Evolutionary conservation across 2,329 filamentous ascomycete genomes (phyloP).

Genomic region (Alternaria angustiovoidea): DNA sequence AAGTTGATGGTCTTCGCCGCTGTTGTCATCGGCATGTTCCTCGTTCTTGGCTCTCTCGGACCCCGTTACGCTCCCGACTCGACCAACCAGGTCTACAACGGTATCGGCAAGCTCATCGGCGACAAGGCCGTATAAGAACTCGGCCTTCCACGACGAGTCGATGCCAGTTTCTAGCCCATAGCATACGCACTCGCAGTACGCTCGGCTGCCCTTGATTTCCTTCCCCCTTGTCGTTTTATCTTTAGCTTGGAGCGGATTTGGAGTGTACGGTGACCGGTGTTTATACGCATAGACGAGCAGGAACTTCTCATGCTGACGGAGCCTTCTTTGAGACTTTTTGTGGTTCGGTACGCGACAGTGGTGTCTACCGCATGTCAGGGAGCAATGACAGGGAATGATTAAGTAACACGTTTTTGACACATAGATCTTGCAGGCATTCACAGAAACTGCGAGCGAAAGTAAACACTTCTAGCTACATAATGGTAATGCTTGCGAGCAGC

Average conservation of each 20-base stretch:
- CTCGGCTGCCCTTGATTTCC: constrained; percentile 8
- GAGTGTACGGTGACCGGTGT: constrained; percentile 37
- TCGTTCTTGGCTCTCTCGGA: constrained; percentile 67
- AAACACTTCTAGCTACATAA: constrained; percentile 44
- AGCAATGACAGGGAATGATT: constrained; percentile 39
- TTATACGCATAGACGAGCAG: constrained; percentile 47
- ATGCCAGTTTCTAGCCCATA: neutral
- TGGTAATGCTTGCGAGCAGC: constrained; percentile 38
- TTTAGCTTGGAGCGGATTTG: constrained; percentile 30
- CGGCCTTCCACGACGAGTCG: neutral
- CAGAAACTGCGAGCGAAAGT: constrained; percentile 27
- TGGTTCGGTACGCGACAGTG: constrained; percentile 20
- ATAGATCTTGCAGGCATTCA: constrained; percentile 38
- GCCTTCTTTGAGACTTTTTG: constrained; percentile 21
- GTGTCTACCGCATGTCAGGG: constrained; percentile 33
- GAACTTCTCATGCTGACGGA: constrained; percentile 31
- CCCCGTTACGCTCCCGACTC: constrained; percentile 50
- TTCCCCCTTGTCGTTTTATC: constrained; percentile 42
- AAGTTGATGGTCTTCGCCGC: constrained; percentile 76
- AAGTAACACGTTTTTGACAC: constrained; percentile 43
- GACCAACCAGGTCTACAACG: constrained; percentile 44
- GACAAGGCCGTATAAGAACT: constrained; percentile 32
- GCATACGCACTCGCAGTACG: neutral
- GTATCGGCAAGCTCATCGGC: constrained; percentile 47
- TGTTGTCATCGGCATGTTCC: constrained; percentile 70